phyloP scores from a whole-genome alignment of 768 basidiomycete genomes.

The Auricularia heimuer region DNA sequence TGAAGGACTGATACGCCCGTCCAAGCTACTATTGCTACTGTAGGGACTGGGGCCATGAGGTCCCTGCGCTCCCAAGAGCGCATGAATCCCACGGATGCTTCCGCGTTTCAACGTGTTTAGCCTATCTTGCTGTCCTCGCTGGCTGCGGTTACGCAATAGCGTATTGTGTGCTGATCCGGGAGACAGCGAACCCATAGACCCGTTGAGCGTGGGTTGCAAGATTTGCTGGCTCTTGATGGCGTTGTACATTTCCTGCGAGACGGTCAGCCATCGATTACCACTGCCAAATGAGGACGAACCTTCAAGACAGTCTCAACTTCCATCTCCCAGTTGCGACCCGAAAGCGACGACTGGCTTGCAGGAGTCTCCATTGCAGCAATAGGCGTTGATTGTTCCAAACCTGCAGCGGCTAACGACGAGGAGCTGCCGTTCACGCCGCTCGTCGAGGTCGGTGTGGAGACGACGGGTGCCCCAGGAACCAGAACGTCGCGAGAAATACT shows the following conservation, averaged over 20 bases:
- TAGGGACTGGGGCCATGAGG: slow-evolving; percentile 59
- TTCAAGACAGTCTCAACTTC: slow-evolving; percentile 85
- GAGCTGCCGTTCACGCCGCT: background rate
- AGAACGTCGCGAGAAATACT: slow-evolving; percentile 59
- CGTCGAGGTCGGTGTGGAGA: background rate
- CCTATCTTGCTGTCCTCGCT: slow-evolving; percentile 62
- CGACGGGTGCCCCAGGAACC: slow-evolving; percentile 24
- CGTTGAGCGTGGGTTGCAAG: slow-evolving; percentile 55
- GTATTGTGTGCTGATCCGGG: slow-evolving; percentile 37
- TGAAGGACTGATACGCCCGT: slow-evolving; percentile 88
- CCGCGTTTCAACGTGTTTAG: slow-evolving; percentile 75
- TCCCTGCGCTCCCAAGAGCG: slow-evolving; percentile 55
- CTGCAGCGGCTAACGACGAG: background rate
- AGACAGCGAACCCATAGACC: slow-evolving; percentile 45
- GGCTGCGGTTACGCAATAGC: slow-evolving; percentile 56
- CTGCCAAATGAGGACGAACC: slow-evolving; percentile 28
- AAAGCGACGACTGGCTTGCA: slow-evolving; percentile 46
- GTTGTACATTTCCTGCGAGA: slow-evolving; percentile 78
- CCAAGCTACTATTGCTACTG: slow-evolving; percentile 72
- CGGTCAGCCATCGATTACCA: background rate
- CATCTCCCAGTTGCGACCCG: slow-evolving; percentile 55
- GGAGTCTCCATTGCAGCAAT: slow-evolving; percentile 26
- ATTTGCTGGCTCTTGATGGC: slow-evolving; percentile 89
- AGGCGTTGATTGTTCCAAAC: background rate
- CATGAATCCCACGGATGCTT: slow-evolving; percentile 81